Base-by-base conservation (phyloP, 352 stramenopile species). In the Phytophthora nicotianae region DNA sequence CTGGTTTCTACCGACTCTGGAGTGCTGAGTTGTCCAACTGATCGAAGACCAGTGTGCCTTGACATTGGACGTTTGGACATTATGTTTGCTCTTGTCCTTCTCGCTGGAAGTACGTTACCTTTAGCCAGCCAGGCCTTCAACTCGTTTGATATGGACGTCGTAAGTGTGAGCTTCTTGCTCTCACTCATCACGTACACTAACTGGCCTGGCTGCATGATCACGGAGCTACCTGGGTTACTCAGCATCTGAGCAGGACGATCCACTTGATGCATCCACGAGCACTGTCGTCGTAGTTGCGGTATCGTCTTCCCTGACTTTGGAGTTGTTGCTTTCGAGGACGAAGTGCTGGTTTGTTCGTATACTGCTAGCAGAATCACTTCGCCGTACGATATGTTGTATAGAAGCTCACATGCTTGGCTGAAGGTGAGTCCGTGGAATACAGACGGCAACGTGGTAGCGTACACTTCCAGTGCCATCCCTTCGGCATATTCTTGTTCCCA, bases 121-220 rank as follows among this genome's bases (percentile, higher is more conserved):
- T 57, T 65, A 9, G 50, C 69, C 0, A 87, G 47, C 78, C 81
- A 90, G 1, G 65, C 26, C 20, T 75, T 74, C 35, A 87, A 59
- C 21, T 81, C 64, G 21, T 74, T 65, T 1, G 68, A 43, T 50
- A 86, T 79, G 32, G 74, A 79, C 3, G 68, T 27, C 17, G 75
- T 79, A 37, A 80, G 67, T 11, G 74, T 83, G 23, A 88, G 61
- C 21, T 77, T 82, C 58, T 86, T 85, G 58, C 75, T 88, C 47
- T 90, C 81, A 37, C 81, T 88, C 56, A 90, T 65, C 27, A 90
- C 68, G 61, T 90, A 90, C 19, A 90, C 76, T 41, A 87, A 73
- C 50, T 88, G 78, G 2, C 72, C 74, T 2, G 62, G 27, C 8
- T 38, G 49, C 52, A 90, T 77, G 19, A 70, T 33, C 9, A 87